These are phyloP conservation scores for Dothidotthia symphoricarpi DNA, from an alignment of 2,329 filamentous ascomycete species.

Conservation along the genomic window DNA sequence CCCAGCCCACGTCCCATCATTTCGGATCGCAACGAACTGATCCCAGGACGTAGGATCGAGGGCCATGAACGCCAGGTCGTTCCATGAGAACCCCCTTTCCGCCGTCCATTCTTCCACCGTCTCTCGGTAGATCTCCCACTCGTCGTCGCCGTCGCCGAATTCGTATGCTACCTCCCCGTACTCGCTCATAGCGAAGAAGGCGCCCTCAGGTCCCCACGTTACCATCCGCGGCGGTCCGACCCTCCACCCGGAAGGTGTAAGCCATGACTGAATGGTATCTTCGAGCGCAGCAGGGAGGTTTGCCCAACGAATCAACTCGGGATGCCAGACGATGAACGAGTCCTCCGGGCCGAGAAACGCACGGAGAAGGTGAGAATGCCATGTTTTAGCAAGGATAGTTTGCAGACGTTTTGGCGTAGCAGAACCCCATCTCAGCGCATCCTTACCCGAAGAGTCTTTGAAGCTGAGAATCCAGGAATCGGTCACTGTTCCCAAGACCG, in stretches of 20 bases:
- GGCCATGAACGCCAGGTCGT: slow-evolving; percentile 29
- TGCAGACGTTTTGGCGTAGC: slow-evolving; percentile 23
- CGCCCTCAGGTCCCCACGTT: slow-evolving; percentile 32
- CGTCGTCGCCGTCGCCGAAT: slow-evolving; percentile 18
- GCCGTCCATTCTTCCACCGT: slow-evolving; percentile 39
- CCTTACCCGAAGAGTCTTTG: slow-evolving; percentile 26
- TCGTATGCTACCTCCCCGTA: slow-evolving; percentile 35
- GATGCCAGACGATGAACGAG: slow-evolving; percentile 39
- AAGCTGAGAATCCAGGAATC: slow-evolving; percentile 38
- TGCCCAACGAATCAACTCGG: slow-evolving; percentile 35
- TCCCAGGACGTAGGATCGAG: slow-evolving; percentile 31
- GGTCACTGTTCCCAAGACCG: slow-evolving; percentile 25
- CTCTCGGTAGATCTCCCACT: slow-evolving; percentile 34
- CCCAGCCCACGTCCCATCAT: slow-evolving; percentile 38
- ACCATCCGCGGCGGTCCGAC: slow-evolving; percentile 35
- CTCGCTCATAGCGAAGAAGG: slow-evolving; percentile 40
- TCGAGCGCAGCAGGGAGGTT: slow-evolving; percentile 29
- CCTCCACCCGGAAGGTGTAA: slow-evolving; percentile 40
- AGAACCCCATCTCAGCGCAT: slow-evolving; percentile 32
- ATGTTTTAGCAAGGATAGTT: slow-evolving; percentile 21
- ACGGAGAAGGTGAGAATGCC: slow-evolving; percentile 32
- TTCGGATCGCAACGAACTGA: slow-evolving; percentile 38
- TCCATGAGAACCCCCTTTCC: slow-evolving; percentile 33
- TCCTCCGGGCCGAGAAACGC: slow-evolving; percentile 30
- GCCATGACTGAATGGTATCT: slow-evolving; percentile 35